phyloP scores from a whole-genome alignment of 192 early-diverging fungal genomes.

The Globomyces pollinis-pini region DNA sequence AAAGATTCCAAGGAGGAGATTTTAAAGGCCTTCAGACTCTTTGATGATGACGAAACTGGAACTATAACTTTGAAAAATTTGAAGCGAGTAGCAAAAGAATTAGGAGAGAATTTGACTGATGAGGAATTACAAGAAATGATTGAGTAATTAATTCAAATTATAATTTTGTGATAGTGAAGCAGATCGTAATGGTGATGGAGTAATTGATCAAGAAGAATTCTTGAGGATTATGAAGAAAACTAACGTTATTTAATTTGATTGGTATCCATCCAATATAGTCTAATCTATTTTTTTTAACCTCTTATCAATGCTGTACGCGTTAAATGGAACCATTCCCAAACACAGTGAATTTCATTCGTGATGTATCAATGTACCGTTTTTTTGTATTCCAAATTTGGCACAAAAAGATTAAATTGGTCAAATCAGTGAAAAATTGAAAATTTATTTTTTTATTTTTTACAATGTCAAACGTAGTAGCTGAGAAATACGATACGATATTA shows the following conservation, averaged over 20 bases:
- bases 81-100: slow-evolving; percentile 50
- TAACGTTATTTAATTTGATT: too few species aligned
- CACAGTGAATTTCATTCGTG: too few species aligned
- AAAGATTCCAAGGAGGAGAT: slow-evolving; percentile 64
- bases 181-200: slow-evolving; percentile 60
- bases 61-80: slow-evolving; percentile 74
- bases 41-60: slow-evolving; percentile 66
- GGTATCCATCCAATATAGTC: too few species aligned
- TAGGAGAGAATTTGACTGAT: slow-evolving; percentile 63
- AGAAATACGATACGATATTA: slow-evolving; percentile 89
- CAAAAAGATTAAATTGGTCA: too few species aligned
- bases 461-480: slow-evolving; percentile 42
- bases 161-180: too few species aligned
- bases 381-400: too few species aligned
- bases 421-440: background rate
- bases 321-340: too few species aligned
- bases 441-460: background rate
- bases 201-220: slow-evolving; percentile 11
- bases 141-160: too few species aligned
- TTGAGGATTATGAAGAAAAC: slow-evolving; percentile 13
- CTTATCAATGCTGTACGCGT: too few species aligned
- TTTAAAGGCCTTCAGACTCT: slow-evolving; percentile 65
- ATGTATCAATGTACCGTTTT: too few species aligned
- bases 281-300: too few species aligned
- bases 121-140: slow-evolving; percentile 77